Percentiles rank a stretch among this genome's conserved stretches.
Evolutionary conservation across 2,329 filamentous ascomycete genomes (phyloP).

Genomic region (Ceratocystis lukuohia): DNA sequence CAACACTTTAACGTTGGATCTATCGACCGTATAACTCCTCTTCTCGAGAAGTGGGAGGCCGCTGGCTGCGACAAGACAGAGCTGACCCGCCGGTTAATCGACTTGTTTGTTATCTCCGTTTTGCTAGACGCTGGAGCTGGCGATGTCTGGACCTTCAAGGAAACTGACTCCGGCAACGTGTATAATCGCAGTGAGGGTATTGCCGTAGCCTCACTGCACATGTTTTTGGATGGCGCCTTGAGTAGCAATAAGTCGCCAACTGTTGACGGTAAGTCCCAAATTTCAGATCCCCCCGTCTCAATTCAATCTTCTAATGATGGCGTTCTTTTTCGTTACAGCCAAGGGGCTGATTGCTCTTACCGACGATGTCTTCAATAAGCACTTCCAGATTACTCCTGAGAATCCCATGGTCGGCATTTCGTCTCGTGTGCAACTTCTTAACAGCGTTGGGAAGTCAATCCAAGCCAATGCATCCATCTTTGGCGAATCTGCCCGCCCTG

Average conservation of each 20-base stretch:
- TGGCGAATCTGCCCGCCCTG: conserved; percentile 32
- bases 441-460: conserved; percentile 32
- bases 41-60: conserved; percentile 34
- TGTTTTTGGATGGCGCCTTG: conserved; percentile 35
- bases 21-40: conserved; percentile 34
- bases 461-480: conserved; percentile 29
- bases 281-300: background rate
- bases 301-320: background rate
- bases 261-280: conserved; percentile 28
- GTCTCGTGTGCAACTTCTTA: conserved; percentile 32
- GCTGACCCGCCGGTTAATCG: conserved; percentile 40
- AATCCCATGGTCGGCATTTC: conserved; percentile 36
- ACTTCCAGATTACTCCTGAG: conserved; percentile 32
- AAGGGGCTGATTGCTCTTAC: conserved; percentile 28
- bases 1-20: conserved; percentile 49
- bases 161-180: conserved; percentile 27
- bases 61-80: conserved; percentile 33
- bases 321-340: conserved; percentile 20
- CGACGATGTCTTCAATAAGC: conserved; percentile 26
- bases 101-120: conserved; percentile 49
- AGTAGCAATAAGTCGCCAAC: conserved; percentile 21
- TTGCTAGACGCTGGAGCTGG: conserved; percentile 43
- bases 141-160: conserved; percentile 35
- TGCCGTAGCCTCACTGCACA: conserved; percentile 37
- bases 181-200: conserved; percentile 38